Conservation (phyloP, 495 filamentous ascomycete genomes). For the Penicillium samsonianum region DNA sequence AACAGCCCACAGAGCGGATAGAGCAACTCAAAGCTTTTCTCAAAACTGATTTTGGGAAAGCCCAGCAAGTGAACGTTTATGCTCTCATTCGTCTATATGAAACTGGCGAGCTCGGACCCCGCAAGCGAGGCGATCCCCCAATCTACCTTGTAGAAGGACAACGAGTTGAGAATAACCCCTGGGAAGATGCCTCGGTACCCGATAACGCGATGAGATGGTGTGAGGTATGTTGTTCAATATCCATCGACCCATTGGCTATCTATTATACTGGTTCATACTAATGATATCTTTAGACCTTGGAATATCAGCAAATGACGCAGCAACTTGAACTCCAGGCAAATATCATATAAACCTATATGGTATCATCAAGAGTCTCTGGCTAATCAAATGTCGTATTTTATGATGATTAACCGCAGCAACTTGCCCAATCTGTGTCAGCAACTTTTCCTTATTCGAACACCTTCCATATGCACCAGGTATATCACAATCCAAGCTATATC, state of each 20-base stretch:
- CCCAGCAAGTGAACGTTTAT: not conserved
- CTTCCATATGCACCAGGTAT: not conserved
- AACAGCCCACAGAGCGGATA: not conserved
- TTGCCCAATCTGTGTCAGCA: not conserved
- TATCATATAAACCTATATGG: slow-evolving; percentile 5
- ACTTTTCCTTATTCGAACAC: not conserved
- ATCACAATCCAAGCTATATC: slow-evolving; percentile 1
- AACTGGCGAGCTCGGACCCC: slow-evolving; percentile 6
- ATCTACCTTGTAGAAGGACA: not conserved
- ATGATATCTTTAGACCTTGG: not conserved
- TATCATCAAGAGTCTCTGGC: slow-evolving; percentile 2
- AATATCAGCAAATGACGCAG: not conserved
- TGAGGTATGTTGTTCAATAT: slow-evolving; percentile 5
- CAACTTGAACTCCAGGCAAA: not conserved
- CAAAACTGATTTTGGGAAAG: not conserved
- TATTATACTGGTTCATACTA: not conserved
- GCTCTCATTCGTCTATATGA: slow-evolving; percentile 4
- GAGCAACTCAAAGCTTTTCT: slow-evolving; percentile 4
- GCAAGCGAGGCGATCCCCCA: slow-evolving; percentile 1
- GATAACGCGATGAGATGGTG: not conserved
- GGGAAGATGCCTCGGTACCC: slow-evolving; percentile 1
- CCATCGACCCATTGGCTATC: not conserved
- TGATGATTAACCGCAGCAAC: slow-evolving; percentile 5
- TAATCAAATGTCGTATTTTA: slow-evolving; percentile 6
- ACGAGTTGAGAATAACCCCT: not conserved